Conservation (phyloP, 2,329 filamentous ascomycete species). For the Fonsecaea pedrosoi region DNA sequence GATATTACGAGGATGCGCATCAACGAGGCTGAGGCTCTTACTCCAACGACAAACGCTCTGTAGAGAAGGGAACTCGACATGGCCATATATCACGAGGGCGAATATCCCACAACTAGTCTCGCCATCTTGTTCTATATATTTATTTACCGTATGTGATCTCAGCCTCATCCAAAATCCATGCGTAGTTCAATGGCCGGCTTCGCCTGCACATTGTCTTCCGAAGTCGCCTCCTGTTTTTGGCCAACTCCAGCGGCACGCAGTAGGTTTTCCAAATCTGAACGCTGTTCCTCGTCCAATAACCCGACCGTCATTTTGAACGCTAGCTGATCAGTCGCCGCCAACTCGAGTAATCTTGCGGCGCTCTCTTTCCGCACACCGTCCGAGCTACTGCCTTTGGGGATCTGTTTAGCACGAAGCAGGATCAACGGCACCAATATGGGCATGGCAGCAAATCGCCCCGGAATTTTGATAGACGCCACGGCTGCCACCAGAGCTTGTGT, state of each 20-base stretch:
- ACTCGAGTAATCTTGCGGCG: conserved; percentile 76
- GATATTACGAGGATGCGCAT: background rate
- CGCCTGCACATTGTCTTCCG: conserved; percentile 59
- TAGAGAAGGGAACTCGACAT: background rate
- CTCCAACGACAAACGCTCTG: background rate
- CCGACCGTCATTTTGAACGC: conserved; percentile 77
- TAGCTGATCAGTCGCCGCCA: conserved; percentile 75
- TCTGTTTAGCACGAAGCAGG: conserved; percentile 72
- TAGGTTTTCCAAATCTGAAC: conserved; percentile 79
- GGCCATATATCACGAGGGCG: background rate
- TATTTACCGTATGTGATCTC: background rate
- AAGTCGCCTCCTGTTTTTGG: conserved; percentile 50
- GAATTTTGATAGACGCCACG: conserved; percentile 51
- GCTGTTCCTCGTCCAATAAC: conserved; percentile 72
- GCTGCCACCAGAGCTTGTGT: conserved; percentile 78
- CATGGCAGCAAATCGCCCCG: conserved; percentile 60
- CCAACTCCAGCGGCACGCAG: conserved; percentile 68
- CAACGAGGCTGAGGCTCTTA: conserved; percentile 14
- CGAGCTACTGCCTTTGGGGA: conserved; percentile 55
- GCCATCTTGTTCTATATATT: conserved; percentile 6
- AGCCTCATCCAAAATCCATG: conserved; percentile 78
- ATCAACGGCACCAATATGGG: conserved; percentile 79
- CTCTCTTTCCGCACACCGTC: conserved; percentile 71
- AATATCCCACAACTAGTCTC: background rate
- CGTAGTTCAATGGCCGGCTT: conserved; percentile 87